Evolutionary conservation across 2,329 filamentous ascomycete genomes (phyloP), one percentile per base, ranked within the genome.

Genomic region (Diaporthe sp.): DNA sequence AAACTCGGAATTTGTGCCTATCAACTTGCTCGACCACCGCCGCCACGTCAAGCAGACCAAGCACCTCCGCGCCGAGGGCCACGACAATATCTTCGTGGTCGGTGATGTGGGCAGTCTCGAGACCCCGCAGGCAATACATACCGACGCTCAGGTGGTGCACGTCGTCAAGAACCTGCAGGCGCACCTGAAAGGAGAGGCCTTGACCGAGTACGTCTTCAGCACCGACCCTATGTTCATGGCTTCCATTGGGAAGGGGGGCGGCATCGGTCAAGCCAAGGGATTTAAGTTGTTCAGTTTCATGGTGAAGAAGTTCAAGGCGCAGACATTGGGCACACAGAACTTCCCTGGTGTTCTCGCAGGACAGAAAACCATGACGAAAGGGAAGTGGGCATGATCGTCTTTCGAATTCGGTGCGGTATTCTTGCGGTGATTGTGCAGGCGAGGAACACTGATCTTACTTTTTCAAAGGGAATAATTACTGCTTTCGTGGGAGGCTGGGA

Each of bases 1-100:
- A 74, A 90, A 90, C 81, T 86, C 85, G 76, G 69, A 74, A 13
- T 83, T 80, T 72, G 49, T 82, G 19, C 82, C 82, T 0, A 17
- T 67, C 7, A 19, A 62, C 13, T 71, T 82, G 78, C 78, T 82
- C 25, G 81, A 82, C 78, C 57, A 39, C n/a, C 65, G 70, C 22
- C 78, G 79, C 34, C 78, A 75, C 55, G 77, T 82, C 28, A 78
- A 77, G 51, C 79, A 80, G 69, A 80, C 77, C 1, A 22, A 62
- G 7, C 73, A 65, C 39, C 78, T 82, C 31, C 81, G 78, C 67
- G 81, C 77, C 73, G 77, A 79, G 28, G 81, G 80, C 28, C 72
- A 79, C 61, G 76, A 80, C 70, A 78, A 82, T 77, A 76, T 82
- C 61, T 83, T 80, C 62, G 82, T 79, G 22, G 72, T 80, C 19